phyloP scores from a whole-genome alignment of 352 stramenopile species.

The Globisporangium iwayamae region DNA sequence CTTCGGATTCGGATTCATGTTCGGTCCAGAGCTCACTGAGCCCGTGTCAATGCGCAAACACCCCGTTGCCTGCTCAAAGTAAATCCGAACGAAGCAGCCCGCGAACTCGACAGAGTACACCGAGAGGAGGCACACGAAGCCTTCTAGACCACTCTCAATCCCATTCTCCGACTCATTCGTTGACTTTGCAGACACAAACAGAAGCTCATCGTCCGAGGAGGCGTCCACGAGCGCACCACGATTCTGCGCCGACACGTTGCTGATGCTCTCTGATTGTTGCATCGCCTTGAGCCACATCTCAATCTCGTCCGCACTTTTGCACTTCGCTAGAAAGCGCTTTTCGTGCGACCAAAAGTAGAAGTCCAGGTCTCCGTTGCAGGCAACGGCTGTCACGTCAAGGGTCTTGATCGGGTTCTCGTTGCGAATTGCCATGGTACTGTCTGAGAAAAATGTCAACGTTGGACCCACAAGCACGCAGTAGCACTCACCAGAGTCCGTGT shows the following conservation, averaged over 20 bases:
- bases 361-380: slow-evolving; percentile 23
- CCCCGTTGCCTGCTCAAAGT: slow-evolving; percentile 67
- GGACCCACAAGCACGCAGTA: slow-evolving; percentile 68
- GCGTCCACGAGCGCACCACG: slow-evolving; percentile 19
- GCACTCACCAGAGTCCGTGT: slow-evolving; percentile 25
- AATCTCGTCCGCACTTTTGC: slow-evolving; percentile 20
- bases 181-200: slow-evolving; percentile 25
- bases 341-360: slow-evolving; percentile 54
- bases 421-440: slow-evolving; percentile 26
- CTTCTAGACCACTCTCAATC: slow-evolving; percentile 29
- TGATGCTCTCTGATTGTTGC: slow-evolving; percentile 44
- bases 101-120: slow-evolving; percentile 66
- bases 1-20: slow-evolving; percentile 53
- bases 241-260: slow-evolving; percentile 22
- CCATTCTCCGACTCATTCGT: not conserved
- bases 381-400: slow-evolving; percentile 44
- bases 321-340: slow-evolving; percentile 33
- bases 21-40: slow-evolving; percentile 39
- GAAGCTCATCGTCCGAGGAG: slow-evolving; percentile 20
- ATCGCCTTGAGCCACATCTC: slow-evolving; percentile 66
- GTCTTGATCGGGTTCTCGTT: slow-evolving; percentile 30
- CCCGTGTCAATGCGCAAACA: slow-evolving; percentile 68
- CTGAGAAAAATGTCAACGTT: slow-evolving; percentile 55
- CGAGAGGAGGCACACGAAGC: slow-evolving; percentile 62
- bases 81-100: slow-evolving; percentile 63